A percentile compares a stretch with the other conserved stretches of the same genome.
phyloP scores from a whole-genome alignment of 2,329 filamentous ascomycete genomes.

The Purpureocillium lavendulum region DNA sequence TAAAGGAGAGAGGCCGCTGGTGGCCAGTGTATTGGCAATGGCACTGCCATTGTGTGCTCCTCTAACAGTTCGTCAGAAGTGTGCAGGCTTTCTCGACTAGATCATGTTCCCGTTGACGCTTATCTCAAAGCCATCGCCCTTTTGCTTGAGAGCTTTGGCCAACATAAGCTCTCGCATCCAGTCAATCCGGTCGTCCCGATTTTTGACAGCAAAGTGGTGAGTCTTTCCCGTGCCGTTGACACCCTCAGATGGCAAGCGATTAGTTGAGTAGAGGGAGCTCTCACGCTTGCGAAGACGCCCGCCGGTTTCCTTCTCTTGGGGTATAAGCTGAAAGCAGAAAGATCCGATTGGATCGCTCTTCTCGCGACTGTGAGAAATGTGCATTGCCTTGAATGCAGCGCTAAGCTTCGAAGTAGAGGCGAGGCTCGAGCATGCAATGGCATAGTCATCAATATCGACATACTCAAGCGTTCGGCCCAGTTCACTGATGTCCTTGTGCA shows the following conservation, averaged over 20 bases:
- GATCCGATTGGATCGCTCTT: constrained; percentile 54
- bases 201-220: constrained; percentile 88
- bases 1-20: constrained; percentile 4
- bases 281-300: constrained; percentile 46
- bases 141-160: constrained; percentile 77
- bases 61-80: no score
- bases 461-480: constrained; percentile 59
- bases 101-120: constrained; percentile 75
- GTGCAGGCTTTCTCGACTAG: no score
- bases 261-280: constrained; percentile 30
- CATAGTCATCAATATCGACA: constrained; percentile 83
- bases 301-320: constrained; percentile 48
- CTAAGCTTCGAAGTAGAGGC: constrained; percentile 73
- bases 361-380: constrained; percentile 45
- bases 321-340: constrained; percentile 81
- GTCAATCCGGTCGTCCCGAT: constrained; percentile 83
- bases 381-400: constrained; percentile 77
- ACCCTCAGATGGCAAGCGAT: constrained; percentile 29
- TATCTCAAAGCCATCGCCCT: constrained; percentile 74
- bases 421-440: constrained; percentile 73
- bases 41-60: no score
- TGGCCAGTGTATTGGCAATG: no score
- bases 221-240: constrained; percentile 66
- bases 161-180: constrained; percentile 96
- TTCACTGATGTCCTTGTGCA: constrained; percentile 57